Base-by-base conservation (phyloP, 352 stramenopile genomes). In the Pythium aristosporum region DNA sequence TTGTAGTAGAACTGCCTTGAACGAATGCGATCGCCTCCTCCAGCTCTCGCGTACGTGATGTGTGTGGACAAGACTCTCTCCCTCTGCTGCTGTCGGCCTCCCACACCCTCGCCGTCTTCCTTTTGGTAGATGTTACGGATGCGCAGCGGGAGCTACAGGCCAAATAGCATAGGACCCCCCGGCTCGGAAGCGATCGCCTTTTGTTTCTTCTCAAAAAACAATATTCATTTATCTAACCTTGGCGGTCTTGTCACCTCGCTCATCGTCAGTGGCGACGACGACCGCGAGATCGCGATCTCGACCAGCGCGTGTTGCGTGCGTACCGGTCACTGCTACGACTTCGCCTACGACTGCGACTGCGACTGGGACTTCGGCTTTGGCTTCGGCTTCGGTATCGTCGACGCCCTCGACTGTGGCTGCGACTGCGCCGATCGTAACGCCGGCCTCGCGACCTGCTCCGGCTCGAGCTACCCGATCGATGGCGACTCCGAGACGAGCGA, bases 41-140 rank as follows among this genome's bases (percentile, higher is more conserved):
- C 54, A 28, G 32, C 44, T n/a, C 55, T 53, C 55, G 43, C 55
- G 41, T 54, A 42, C 20, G 13, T 34, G 18, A 30, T 43, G 50
- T 57, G 50, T 34, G 15, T 6, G 34, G 18, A 18, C 46, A n/a
- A 30, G 32, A 16, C 52, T 39, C 25, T 30, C 25, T 5, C 25
- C 25, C 25, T 30, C 25, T 30, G 25, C 25, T 30, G 25, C 25
- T 30, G 25, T 30, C 50, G 36, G 20, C 34, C 10, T 30, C 36
- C 28, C 36, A 25, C 49, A 39, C 37, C 39, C 58, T 34, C 58
- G 57, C 41, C 36, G n/a, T 50, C 49, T 67, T 57, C 49, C 54
- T 61, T 67, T 67, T 57, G 60, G 61, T 67, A 67, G 60, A 67
- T 67, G 60, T 39, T 67, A 61, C 60, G 43, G 55, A 61, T 52